Evolutionary conservation across 176 grass and related monocot genomes (phyloP).

Genomic region (Ampelocalamus luodianensis): DNA sequence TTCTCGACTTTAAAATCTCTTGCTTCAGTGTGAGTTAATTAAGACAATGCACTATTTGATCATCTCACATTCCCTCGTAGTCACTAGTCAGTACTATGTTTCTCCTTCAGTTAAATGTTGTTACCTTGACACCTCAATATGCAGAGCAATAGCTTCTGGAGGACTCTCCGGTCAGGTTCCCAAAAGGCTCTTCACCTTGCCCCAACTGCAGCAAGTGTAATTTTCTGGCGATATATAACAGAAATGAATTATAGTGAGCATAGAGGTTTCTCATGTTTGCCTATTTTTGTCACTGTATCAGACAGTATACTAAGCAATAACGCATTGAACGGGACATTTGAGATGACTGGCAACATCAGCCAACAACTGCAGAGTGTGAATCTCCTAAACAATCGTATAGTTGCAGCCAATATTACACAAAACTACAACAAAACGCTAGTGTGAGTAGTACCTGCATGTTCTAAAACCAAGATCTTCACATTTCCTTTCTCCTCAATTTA

Average conservation of each 20-base stretch:
- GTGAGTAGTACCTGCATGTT: constrained; percentile 39
- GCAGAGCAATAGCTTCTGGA: constrained; percentile 66
- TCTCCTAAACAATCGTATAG: constrained; percentile 71
- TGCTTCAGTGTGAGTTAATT: constrained; percentile 68
- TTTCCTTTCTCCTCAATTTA: background rate
- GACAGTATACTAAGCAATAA: constrained; percentile 73
- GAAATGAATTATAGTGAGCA: background rate
- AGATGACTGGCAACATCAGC: constrained; percentile 57
- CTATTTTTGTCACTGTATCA: constrained; percentile 36
- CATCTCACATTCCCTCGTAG: constrained; percentile 30
- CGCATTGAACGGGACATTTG: constrained; percentile 56
- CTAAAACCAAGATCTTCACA: background rate
- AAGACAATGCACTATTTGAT: constrained; percentile 27
- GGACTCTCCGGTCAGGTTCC: constrained; percentile 58
- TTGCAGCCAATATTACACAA: constrained; percentile 14
- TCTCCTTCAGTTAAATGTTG: constrained; percentile 24
- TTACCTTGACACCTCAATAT: constrained; percentile 45
- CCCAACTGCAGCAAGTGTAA: constrained; percentile 86
- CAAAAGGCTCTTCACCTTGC: constrained; percentile 50
- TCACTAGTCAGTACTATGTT: constrained; percentile 1
- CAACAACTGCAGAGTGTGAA: constrained; percentile 60
- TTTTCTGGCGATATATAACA: constrained; percentile 44
- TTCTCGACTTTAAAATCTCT: constrained; percentile 54
- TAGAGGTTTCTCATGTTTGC: constrained; percentile 29
- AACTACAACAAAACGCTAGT: constrained; percentile 62